phyloP scores from a whole-genome alignment of 495 filamentous ascomycete species.

The Podospora pseudopauciseta region DNA sequence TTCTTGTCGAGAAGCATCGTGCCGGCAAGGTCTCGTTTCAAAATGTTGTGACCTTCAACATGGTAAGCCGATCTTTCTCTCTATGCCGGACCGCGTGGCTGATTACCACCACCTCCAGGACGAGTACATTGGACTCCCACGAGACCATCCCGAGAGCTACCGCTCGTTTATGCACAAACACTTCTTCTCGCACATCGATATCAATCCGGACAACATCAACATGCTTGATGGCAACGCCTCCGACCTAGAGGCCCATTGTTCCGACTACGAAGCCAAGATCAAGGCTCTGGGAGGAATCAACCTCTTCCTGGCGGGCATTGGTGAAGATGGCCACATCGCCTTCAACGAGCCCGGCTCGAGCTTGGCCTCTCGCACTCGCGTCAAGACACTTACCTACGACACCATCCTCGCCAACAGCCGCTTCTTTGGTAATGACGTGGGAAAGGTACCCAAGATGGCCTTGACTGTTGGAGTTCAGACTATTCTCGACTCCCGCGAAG shows the following conservation, averaged over 20 bases:
- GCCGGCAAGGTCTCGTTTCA: conserved; percentile 77
- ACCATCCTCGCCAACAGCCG: conserved; percentile 81
- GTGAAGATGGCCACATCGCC: conserved; percentile 82
- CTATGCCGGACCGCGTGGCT: background rate
- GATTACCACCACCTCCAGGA: conserved; percentile 48
- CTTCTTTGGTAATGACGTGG: conserved; percentile 73
- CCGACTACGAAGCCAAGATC: conserved; percentile 75
- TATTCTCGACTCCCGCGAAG: conserved; percentile 74
- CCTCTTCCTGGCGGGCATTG: conserved; percentile 80
- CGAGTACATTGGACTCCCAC: conserved; percentile 79
- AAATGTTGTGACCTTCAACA: conserved; percentile 88
- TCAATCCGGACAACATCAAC: conserved; percentile 74
- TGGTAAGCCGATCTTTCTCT: conserved; percentile 52
- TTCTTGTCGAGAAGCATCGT: conserved; percentile 70
- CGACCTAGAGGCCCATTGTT: conserved; percentile 72
- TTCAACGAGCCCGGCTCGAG: conserved; percentile 89
- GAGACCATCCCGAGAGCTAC: conserved; percentile 79
- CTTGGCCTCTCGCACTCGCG: conserved; percentile 70
- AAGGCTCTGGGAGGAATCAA: conserved; percentile 73
- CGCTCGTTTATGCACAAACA: conserved; percentile 90
- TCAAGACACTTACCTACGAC: conserved; percentile 84
- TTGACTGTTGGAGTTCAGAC: conserved; percentile 87
- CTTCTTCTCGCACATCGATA: conserved; percentile 85
- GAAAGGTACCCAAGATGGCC: conserved; percentile 74
- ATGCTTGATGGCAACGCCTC: conserved; percentile 80